These are phyloP conservation scores for Panicum hallii DNA, from an alignment of 202 grass and related monocot species.

Conservation along the genomic window DNA sequence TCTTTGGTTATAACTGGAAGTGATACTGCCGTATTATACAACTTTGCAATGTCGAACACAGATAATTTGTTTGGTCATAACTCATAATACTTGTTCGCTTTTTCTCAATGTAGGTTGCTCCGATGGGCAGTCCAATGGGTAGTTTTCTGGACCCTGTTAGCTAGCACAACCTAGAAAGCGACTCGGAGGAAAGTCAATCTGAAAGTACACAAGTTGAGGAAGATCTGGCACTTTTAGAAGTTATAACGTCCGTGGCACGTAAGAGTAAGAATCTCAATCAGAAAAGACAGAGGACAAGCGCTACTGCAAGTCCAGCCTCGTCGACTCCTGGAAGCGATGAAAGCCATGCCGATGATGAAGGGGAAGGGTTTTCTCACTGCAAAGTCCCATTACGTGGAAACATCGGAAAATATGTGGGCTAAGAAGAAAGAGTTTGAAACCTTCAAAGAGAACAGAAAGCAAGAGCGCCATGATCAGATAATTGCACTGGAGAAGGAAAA, in stretches of 20 bases:
- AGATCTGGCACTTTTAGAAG: neutral
- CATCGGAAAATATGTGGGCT: neutral
- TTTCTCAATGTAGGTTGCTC: neutral
- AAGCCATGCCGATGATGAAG: neutral
- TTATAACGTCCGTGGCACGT: too few relatives aligned
- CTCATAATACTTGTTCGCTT: neutral
- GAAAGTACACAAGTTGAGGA: neutral
- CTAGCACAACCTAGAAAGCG: neutral
- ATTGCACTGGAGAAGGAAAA: slow-evolving; percentile 11
- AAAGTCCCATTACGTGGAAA: neutral
- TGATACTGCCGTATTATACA: neutral
- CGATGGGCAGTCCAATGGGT: neutral
- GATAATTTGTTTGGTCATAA: neutral
- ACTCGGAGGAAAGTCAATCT: neutral
- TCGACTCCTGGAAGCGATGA: neutral
- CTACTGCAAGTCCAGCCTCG: neutral
- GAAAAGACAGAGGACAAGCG: neutral
- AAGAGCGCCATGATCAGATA: neutral
- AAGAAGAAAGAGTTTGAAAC: neutral
- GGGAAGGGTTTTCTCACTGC: neutral
- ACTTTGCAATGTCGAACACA: neutral
- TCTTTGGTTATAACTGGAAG: neutral
- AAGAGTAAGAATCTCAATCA: neutral
- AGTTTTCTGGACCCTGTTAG: neutral
- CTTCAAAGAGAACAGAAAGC: neutral